Evolutionary conservation across 225 moss, liverwort and hornwort genomes (phyloP).

Genomic region (Bryoerythrophyllum caledonicum): DNA sequence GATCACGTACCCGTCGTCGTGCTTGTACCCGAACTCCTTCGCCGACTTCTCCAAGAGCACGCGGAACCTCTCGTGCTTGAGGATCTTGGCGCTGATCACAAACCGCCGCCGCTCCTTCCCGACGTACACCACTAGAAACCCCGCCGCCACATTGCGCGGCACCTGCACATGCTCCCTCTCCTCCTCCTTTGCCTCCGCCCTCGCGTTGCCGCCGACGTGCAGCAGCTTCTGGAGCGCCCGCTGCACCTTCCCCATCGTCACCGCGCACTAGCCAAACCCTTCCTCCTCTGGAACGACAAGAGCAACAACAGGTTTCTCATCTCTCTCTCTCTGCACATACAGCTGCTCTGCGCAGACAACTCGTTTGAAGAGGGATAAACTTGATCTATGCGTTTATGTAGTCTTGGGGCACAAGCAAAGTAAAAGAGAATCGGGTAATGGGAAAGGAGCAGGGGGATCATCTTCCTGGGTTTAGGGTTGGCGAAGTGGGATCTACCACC

Average conservation of each 20-base stretch:
- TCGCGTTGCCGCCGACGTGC: neutral
- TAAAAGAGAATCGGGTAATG: too few relatives aligned
- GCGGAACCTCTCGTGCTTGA: conserved; percentile 43
- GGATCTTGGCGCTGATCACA: conserved; percentile 58
- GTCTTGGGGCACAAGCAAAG: too few relatives aligned
- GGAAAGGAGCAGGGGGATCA: too few relatives aligned
- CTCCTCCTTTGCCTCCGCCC: neutral
- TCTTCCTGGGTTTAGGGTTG: too few relatives aligned
- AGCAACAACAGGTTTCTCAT: neutral
- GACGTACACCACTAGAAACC: conserved; percentile 65
- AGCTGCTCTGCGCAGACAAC: neutral
- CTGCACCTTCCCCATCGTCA: conserved; percentile 21
- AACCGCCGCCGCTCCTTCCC: conserved; percentile 51
- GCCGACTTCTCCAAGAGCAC: conserved; percentile 48
- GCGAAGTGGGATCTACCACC: too few relatives aligned
- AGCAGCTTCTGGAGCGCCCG: conserved; percentile 22
- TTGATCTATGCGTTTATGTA: neutral
- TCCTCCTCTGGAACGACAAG: too few relatives aligned
- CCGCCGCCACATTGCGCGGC: conserved; percentile 46
- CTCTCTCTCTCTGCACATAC: neutral
- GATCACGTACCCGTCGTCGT: conserved; percentile 61
- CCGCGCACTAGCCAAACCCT: too few relatives aligned
- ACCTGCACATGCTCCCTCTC: neutral
- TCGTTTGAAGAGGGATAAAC: too few relatives aligned
- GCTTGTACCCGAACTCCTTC: conserved; percentile 54